Evolutionary conservation across 306 rosid species (phyloP), one percentile per base, ranked within the genome.

Genomic region (Ormosia emarginata): DNA sequence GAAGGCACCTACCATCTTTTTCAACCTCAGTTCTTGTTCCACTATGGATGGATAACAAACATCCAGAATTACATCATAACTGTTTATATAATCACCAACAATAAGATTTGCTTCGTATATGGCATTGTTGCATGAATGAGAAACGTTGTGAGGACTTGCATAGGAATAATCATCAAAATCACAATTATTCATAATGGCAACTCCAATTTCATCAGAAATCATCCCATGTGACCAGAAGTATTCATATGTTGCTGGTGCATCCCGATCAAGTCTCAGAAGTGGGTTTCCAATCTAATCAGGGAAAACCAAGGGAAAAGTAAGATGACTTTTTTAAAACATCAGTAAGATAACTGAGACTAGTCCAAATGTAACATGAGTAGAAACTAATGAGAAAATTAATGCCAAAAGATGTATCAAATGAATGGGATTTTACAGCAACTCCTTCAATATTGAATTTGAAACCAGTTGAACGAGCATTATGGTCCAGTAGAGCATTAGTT

Each of bases 201-300:
- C 90, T 44, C 97, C 93, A 63, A 91, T 41, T 90, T 94, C 98
- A 83, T 94, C 98, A 0, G 98, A 94, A 73, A 94, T 91, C 98
- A 94, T 91, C 69, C 98, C 97, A 41, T 94, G 98, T 4, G 98
- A 94, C 97, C 98, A 94, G 67, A 89, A 94, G 82, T 37, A 92
- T 74, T 94, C 97, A 33, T 92, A 94, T 8, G 81, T 85, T 41
- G 97, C 90, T 8, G 87, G 89, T 44, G 33, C 33, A 81, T 92
- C 97, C 7, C 91, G 89, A 47, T 89, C 91, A 30, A 94, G 97
- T 78, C 52, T 87, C 64, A 94, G 87, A 29, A 94, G 91, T 14
- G 98, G 98, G 85, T 94, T 94, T 70, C 98, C 98, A 84, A 94
- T 90, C 98, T 94, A 75, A 59, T 37, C 39, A 69, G 12, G 63